phyloP scores from a whole-genome alignment of 2,329 filamentous ascomycete genomes.

The Alternaria burnsii region DNA sequence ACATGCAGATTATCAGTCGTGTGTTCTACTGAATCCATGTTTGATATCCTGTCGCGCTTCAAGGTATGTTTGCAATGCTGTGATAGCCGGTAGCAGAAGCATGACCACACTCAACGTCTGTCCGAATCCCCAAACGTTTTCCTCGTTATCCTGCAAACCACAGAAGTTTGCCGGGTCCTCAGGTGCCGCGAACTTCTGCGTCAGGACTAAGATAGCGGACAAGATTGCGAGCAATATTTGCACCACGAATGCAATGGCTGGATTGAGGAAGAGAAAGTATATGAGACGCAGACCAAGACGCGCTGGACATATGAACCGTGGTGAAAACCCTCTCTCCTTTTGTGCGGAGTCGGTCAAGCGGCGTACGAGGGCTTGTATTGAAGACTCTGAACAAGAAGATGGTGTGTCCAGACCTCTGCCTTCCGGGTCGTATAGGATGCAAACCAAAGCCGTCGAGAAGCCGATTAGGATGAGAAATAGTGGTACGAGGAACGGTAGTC shows the following conservation, averaged over 20 bases:
- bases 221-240: conserved; percentile 38
- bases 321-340: background rate
- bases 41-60: conserved; percentile 39
- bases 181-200: conserved; percentile 40
- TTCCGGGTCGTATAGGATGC: conserved; percentile 36
- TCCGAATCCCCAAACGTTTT: conserved; percentile 44
- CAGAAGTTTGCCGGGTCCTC: conserved; percentile 29
- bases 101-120: conserved; percentile 44
- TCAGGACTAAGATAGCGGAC: conserved; percentile 34
- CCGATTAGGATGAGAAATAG: conserved; percentile 40
- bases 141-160: conserved; percentile 33
- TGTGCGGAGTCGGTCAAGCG: conserved; percentile 17
- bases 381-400: conserved; percentile 7
- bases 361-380: conserved; percentile 8
- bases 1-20: background rate
- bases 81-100: conserved; percentile 38
- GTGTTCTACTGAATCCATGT: conserved; percentile 2
- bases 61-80: conserved; percentile 38
- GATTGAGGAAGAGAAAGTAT: conserved; percentile 39
- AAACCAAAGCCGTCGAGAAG: conserved; percentile 40
- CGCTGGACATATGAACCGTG: conserved; percentile 12
- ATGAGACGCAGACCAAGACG: conserved; percentile 26
- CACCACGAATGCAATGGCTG: conserved; percentile 36
- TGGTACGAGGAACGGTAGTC: conserved; percentile 35
- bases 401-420: conserved; percentile 9